Conservation (phyloP, 2,329 filamentous ascomycete species). For the Zelopaecilomyces penicillatus region DNA sequence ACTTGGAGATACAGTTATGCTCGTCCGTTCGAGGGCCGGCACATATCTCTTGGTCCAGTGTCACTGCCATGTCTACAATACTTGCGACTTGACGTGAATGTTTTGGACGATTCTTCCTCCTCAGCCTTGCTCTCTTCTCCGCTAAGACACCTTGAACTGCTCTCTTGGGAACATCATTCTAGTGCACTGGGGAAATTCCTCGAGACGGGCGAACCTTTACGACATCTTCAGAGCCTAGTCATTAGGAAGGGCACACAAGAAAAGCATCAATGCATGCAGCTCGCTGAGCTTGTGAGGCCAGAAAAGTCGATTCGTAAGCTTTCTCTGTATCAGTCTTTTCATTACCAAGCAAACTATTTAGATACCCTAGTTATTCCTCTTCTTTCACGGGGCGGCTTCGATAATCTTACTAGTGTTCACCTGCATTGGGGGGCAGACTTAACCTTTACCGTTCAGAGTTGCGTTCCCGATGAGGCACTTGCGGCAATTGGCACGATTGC, state of each 20-base stretch:
- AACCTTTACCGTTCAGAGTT: no score
- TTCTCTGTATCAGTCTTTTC: no score
- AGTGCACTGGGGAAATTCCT: not conserved
- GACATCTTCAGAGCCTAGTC: conserved; percentile 8
- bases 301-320: not conserved
- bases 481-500: not conserved
- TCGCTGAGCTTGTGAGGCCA: not conserved
- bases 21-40: no score
- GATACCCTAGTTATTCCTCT: conserved; percentile 7
- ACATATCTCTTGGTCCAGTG: no score
- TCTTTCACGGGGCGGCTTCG: not conserved
- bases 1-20: not conserved
- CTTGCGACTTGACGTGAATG: no score
- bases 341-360: conserved; percentile 2
- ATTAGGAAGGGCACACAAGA: not conserved
- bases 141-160: not conserved
- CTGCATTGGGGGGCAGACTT: conserved; percentile 7
- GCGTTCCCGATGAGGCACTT: conserved; percentile 3
- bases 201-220: not conserved
- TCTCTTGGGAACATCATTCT: not conserved
- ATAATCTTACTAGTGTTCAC: conserved; percentile 8
- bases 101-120: not conserved
- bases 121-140: not conserved
- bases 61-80: no score
- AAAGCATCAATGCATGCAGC: conserved; percentile 1